Evolutionary conservation across 495 filamentous ascomycete genomes (phyloP), one percentile per base, ranked within the genome.

Genomic region (Niebla homalea): DNA sequence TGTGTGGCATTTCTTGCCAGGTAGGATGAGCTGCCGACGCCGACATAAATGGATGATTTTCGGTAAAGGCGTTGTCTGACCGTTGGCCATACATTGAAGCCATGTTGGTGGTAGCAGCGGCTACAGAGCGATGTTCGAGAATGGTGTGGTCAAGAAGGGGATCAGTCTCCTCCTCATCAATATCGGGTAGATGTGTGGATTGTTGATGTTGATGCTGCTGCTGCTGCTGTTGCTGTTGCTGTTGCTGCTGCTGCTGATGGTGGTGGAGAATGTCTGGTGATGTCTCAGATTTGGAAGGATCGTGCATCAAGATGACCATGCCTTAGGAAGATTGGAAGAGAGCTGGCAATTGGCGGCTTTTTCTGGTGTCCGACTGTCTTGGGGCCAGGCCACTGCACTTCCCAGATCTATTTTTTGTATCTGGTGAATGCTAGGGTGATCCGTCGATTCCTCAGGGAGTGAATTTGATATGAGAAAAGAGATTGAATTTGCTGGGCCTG

Each of bases 51-150:
- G 81, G 70, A 43, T 80, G 69, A 35, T 70, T 64, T 44, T 81
- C 77, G 53, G 81, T 80, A 66, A 88, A 86, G 46, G 84, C 29
- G 29, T 7, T 84, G 52, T 83, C 74, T 62, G 81, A 75, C 61
- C 83, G 76, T 69, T 66, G 69, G 56, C 72, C 67, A 51, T 70
- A 73, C 68, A 81, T 74, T 54, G 78, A 73, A 39, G 83, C 80
- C 67, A 87, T 77, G 56, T 85, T 81, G 57, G 87, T 69, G 32
- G 80, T 77, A 15, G 77, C 61, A 72, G 76, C 56, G 64, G 89
- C 86, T 54, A 90, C 76, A 62, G 89, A 89, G 69, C 84, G 82
- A 40, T 90, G 84, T 67, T 93, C 87, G 55, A 93, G 70, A 64
- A 89, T 83, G 63, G 77, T 83, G 65, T 78, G 76, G 60, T 51